Base-by-base conservation (phyloP, 176 grass and related monocot species). In the Puya raimondii region DNA sequence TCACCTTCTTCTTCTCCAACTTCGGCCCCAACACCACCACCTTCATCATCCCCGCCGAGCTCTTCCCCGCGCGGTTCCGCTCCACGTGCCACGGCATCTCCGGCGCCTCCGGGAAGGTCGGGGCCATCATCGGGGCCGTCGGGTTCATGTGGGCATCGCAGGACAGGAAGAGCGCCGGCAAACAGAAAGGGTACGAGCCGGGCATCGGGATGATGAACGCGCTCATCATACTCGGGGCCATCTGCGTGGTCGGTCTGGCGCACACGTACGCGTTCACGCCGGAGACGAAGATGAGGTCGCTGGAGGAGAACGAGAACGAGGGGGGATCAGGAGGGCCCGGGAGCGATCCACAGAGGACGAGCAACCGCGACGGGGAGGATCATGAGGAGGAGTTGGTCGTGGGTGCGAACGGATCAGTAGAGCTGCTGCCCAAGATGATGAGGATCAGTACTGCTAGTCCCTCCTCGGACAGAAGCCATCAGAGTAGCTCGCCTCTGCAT, bases 281-380 rank as follows among this genome's bases (percentile, higher is more conserved):
- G 52, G 86, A 95, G 71, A 95, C 86, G 1, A 95, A 76, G 81
- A 63, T 74, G 63, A 72, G 86, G 61, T 87, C 81, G 12, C 70
- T 95, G 51, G 91, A 95, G 69, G 91, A 95, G 66, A 90, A 95
- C 23, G 86, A 94, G 78, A 58, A 26, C 1, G 25, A 26, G 25
- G 25, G 7, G 33, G 5, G 33, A 4, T 4, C 0, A 42, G 33
- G 6, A 42, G 33, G 4, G 33, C 33, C 33, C 33, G 33, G 33
- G 6, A 7, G 33, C 6, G 33, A 7, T 42, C 33, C 33, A 42
- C 33, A 42, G 1, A 4, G 7, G 33, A 42, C 6, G 33, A 42
- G 5, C 4, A 0, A 5, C 0, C 3, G 29, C 3, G 29, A 33
- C 3, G 29, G 29, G 29, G 29, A 33, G 33, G 33, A 42, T 42